phyloP scores from a whole-genome alignment of 306 rosid species.

The Castanea crenata region DNA sequence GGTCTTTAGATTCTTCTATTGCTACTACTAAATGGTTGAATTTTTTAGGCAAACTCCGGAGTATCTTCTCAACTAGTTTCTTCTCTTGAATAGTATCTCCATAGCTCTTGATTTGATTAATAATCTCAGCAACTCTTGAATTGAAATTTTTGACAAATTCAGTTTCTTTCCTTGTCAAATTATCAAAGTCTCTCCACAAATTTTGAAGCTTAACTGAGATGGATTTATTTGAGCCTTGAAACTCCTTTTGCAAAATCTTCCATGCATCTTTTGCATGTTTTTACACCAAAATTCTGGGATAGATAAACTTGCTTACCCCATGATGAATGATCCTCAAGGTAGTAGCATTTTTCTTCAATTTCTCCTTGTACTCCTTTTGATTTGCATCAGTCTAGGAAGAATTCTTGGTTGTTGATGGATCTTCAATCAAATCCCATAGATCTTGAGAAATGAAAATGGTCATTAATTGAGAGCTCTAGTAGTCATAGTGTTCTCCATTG shows the following conservation, averaged over 20 bases:
- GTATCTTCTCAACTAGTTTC: not conserved
- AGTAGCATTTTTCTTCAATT: not conserved
- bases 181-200: not conserved
- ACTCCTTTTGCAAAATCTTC: no score
- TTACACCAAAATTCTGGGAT: no score
- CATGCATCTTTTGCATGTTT: not conserved
- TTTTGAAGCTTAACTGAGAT: not conserved
- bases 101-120: not conserved
- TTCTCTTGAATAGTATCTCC: not conserved
- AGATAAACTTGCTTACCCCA: not conserved
- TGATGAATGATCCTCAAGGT: no score
- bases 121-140: not conserved
- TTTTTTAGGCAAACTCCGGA: not conserved
- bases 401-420: fast-evolving
- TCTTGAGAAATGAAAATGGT: not conserved
- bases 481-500: not conserved
- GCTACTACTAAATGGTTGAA: not conserved
- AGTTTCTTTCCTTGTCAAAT: not conserved
- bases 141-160: no score
- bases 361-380: not conserved
- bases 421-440: not conserved
- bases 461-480: no score
- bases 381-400: not conserved
- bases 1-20: no score
- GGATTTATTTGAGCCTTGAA: no score